Evolutionary conservation across 2,329 filamentous ascomycete genomes (phyloP).

Genomic region (Aspergillus caelatus): DNA sequence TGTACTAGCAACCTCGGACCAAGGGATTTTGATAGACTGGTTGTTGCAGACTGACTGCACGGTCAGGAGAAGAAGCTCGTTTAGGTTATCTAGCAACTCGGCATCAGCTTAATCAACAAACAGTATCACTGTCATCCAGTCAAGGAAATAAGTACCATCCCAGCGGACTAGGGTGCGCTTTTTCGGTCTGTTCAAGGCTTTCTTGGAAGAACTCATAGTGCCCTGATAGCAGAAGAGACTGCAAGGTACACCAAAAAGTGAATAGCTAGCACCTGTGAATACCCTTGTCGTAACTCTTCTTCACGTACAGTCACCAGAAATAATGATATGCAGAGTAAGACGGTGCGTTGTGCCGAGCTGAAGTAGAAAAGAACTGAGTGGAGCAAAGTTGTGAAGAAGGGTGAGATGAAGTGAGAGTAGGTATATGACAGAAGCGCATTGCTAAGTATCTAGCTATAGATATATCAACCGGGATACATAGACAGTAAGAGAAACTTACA

Average conservation of each 20-base stretch:
- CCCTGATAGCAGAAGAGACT: background rate
- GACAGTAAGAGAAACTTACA: background rate
- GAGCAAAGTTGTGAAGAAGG: background rate
- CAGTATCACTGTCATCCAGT: background rate
- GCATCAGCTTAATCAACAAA: conserved; percentile 4
- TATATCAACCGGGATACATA: too few species aligned
- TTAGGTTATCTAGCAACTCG: conserved; percentile 42
- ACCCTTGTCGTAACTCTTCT: background rate
- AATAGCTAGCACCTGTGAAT: background rate
- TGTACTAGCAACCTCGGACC: conserved; percentile 40
- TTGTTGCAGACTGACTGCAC: conserved; percentile 46
- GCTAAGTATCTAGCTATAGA: background rate
- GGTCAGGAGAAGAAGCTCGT: conserved; percentile 46
- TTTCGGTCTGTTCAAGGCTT: conserved; percentile 28
- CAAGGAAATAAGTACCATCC: conserved; percentile 38
- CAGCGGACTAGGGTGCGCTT: conserved; percentile 46
- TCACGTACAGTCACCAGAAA: background rate
- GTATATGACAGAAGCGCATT: too few species aligned
- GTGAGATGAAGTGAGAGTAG: background rate
- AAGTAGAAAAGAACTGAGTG: background rate
- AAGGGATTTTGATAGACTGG: conserved; percentile 45
- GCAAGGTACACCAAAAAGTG: background rate
- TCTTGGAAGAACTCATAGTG: conserved; percentile 12
- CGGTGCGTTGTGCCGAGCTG: background rate
- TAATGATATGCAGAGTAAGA: background rate